Conservation (phyloP, 2,329 filamentous ascomycete species). For the Pseudonectria buxi region DNA sequence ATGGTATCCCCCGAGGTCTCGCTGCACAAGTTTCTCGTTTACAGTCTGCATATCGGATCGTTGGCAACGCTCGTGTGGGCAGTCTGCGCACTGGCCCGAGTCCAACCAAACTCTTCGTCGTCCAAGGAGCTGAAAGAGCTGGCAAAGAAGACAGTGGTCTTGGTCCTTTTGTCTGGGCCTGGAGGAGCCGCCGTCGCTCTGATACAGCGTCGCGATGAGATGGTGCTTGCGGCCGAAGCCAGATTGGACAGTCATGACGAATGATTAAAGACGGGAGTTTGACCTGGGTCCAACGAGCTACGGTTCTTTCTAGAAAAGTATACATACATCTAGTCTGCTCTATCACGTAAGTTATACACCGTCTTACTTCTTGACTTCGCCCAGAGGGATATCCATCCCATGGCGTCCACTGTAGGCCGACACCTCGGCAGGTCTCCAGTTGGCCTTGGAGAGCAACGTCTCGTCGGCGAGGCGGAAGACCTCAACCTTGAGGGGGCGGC, state of each 20-base stretch:
- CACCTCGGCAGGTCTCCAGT: constrained; percentile 55
- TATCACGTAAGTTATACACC: no score
- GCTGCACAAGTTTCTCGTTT: constrained; percentile 18
- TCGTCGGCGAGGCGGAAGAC: constrained; percentile 58
- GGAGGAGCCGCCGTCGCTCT: constrained; percentile 17
- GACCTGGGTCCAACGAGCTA: no score
- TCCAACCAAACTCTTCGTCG: constrained; percentile 6
- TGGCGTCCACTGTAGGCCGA: constrained; percentile 46
- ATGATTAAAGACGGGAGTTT: no score
- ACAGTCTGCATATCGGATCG: constrained; percentile 18
- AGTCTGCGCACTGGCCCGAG: constrained; percentile 9
- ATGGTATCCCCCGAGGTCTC: constrained; percentile 13
- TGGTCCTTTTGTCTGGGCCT: constrained; percentile 16
- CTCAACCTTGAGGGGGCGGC: constrained; percentile 67
- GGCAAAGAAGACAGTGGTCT: constrained; percentile 11
- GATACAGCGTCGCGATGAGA: constrained; percentile 20
- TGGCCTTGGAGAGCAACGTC: constrained; percentile 40
- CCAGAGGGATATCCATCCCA: constrained; percentile 17
- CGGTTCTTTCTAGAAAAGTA: no score
- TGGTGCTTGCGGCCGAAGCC: constrained; percentile 14
- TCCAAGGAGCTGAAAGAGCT: constrained; percentile 14
- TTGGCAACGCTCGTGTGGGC: constrained; percentile 14
- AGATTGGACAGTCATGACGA: constrained; percentile 18
- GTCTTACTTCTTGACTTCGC: constrained; percentile 6
- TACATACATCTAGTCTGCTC: no score